A percentile compares a stretch with the other conserved stretches of the same genome.
Conservation (phyloP, 139 green algal species). For the Closterium sp. region DNA sequence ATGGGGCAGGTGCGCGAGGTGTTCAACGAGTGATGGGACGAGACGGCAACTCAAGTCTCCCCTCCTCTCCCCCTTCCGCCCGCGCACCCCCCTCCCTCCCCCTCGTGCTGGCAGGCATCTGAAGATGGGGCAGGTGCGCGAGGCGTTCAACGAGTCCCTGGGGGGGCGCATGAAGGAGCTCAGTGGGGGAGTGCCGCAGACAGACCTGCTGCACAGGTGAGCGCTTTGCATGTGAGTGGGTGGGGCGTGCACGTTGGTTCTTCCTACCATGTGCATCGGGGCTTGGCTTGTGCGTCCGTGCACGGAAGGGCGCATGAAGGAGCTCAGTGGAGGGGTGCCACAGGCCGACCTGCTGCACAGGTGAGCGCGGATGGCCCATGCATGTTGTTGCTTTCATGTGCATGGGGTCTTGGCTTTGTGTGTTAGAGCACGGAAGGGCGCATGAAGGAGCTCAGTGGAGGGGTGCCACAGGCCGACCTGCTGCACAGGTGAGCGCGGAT, state of each 20-base stretch:
- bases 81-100: background rate
- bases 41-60: too few relatives aligned
- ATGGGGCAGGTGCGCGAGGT: too few relatives aligned
- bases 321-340: background rate
- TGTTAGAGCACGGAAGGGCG: too few relatives aligned
- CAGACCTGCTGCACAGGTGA: background rate
- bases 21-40: too few relatives aligned
- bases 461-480: background rate
- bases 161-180: background rate
- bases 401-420: background rate
- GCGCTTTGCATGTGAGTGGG: too few relatives aligned
- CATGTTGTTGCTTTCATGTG: background rate
- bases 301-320: background rate
- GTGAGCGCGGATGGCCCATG: background rate
- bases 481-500: background rate
- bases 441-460: background rate
- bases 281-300: background rate
- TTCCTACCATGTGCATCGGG: background rate
- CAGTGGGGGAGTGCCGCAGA: background rate
- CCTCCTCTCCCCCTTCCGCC: background rate
- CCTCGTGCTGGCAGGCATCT: background rate
- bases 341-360: background rate
- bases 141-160: background rate
- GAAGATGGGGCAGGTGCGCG: constrained; percentile 5
- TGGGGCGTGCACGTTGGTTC: too few relatives aligned